phyloP scores from a whole-genome alignment of 202 grass and related monocot species.

The Alloteropsis angusta region DNA sequence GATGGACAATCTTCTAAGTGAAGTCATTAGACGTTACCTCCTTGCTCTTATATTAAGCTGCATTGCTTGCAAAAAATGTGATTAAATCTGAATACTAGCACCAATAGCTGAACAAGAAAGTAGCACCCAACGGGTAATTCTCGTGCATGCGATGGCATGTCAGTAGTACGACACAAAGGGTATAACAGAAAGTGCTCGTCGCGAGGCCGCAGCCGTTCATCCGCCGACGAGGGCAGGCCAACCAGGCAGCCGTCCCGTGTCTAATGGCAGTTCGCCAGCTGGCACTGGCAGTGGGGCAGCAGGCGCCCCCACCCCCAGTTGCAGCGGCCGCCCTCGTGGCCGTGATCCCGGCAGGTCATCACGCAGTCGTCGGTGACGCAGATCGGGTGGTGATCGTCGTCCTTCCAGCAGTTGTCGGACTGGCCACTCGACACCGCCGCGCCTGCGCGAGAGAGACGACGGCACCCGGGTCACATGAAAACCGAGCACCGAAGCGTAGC shows the following conservation, averaged over 20 bases:
- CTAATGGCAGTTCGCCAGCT: not conserved
- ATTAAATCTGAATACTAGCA: not conserved
- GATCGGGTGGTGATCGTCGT: slow-evolving; percentile 10
- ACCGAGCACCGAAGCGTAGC: not conserved
- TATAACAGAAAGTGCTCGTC: no score
- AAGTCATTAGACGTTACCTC: no score
- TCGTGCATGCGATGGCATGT: not conserved
- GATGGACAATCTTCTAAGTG: no score
- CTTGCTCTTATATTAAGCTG: not conserved
- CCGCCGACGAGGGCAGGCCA: not conserved
- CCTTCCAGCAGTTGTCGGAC: not conserved
- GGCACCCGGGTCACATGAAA: not conserved
- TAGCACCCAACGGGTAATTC: no score
- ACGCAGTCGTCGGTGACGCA: not conserved
- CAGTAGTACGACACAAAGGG: not conserved
- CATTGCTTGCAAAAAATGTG: not conserved
- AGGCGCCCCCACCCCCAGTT: not conserved
- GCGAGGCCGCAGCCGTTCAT: not conserved
- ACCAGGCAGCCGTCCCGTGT: not conserved
- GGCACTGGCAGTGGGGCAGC: not conserved
- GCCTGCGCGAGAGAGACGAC: not conserved
- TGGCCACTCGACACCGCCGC: not conserved
- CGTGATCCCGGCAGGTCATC: not conserved
- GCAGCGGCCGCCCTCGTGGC: slow-evolving; percentile 11
- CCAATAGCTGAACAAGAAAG: not conserved